Percentiles rank a stretch among this genome's conserved stretches.
Conservation (phyloP, 768 basidiomycete species). For the Boletus tylopilopsis region DNA sequence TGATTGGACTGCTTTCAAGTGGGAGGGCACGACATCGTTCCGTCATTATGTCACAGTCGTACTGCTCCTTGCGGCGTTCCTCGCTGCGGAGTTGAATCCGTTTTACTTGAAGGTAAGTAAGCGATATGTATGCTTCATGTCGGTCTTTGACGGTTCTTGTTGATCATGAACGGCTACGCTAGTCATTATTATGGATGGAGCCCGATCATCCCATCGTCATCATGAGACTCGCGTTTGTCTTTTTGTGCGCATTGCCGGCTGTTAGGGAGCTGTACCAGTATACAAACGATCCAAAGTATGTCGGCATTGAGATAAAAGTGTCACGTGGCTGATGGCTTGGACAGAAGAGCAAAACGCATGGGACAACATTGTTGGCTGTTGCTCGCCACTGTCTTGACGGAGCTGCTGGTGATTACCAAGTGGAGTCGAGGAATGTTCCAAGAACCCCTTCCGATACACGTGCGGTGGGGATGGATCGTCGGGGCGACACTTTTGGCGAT, state of each 20-base stretch:
- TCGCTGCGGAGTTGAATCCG: conserved; percentile 82
- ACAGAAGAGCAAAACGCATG: conserved; percentile 80
- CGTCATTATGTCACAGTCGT: conserved; percentile 74
- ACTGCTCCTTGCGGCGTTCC: conserved; percentile 68
- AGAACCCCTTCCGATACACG: conserved; percentile 55
- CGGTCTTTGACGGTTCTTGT: conserved; percentile 22
- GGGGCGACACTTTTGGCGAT: conserved; percentile 56
- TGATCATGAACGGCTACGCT: conserved; percentile 33
- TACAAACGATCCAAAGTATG: conserved; percentile 75
- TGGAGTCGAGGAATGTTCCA: conserved; percentile 74
- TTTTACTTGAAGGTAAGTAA: conserved; percentile 78
- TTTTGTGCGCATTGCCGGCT: conserved; percentile 84
- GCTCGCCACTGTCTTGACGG: conserved; percentile 81
- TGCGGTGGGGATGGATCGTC: conserved; percentile 66
- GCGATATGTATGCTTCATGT: conserved; percentile 7
- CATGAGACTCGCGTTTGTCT: conserved; percentile 65
- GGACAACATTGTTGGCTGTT: conserved; percentile 87
- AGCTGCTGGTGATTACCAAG: conserved; percentile 75
- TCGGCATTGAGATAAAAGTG: conserved; percentile 1
- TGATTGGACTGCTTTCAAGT: conserved; percentile 85
- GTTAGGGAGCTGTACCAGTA: conserved; percentile 83
- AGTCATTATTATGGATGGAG: conserved; percentile 75
- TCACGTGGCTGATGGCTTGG: conserved; percentile 2
- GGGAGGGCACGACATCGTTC: conserved; percentile 78
- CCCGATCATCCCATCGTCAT: conserved; percentile 86